Base-by-base conservation (phyloP, 2,329 filamentous ascomycete genomes). In the Neoascochyta sp. region DNA sequence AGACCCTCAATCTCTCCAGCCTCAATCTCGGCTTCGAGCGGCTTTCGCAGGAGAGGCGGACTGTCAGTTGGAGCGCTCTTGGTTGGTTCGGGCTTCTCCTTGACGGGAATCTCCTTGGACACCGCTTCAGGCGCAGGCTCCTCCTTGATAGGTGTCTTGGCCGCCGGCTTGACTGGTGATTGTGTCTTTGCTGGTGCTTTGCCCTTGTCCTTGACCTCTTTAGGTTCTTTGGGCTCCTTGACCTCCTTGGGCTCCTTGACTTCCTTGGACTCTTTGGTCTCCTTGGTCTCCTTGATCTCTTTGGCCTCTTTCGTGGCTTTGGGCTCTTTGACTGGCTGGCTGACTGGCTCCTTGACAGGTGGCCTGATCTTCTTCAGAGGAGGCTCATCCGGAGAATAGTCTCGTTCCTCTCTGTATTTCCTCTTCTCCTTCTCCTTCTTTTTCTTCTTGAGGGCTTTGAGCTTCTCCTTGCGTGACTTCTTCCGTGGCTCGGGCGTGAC, bases 1-100 rank as follows among this genome's bases (percentile, higher is more conserved):
- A 59, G 43, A 4, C 53, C 57, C 11, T 56, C 57, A n/a, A 53
- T 45, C 3, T 59, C 50, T n/a, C 49, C 49, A 23, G 49, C 43
- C 24, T 60, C 58, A 9, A 60, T 49, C 20, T 54, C 52, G 29
- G 46, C 52, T 28, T 54, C 47, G 27, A 45, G 44, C 10, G 57
- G 50, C 25, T 53, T 57, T 16, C 50, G 47, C 12, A 51, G 20
- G 10, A 52, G 32, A 16, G 48, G 45, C 5, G 54, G 55, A 16
- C 50, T 58, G 18, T 57, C 52, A 5, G 45, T 47, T n/a, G 45
- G 52, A 8, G 47, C 37, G 13, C 45, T 38, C 28, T 52, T 54
- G 25, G 34, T 34, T 13, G 49, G 36, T 28, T 52, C 47, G 5
- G 43, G 32, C 20, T 50, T 44, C 19, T 57, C 55, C 23, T 47